A percentile compares a stretch with the other conserved stretches of the same genome.
Conservation (phyloP, 768 basidiomycete genomes). For the Trametes maxima region DNA sequence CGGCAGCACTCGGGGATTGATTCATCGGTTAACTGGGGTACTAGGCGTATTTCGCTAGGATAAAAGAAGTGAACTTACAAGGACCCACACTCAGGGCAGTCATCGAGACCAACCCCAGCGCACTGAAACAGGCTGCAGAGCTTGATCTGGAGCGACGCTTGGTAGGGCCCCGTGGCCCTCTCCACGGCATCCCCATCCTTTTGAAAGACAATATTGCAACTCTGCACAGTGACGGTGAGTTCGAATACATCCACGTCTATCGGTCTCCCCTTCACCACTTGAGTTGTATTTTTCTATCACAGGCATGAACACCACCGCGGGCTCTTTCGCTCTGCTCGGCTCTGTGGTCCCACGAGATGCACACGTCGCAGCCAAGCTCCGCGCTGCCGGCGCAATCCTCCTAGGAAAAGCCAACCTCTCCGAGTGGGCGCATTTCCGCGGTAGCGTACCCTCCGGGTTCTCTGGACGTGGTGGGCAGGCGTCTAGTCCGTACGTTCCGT, state of each 20-base stretch:
- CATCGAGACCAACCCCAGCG: slow-evolving; percentile 57
- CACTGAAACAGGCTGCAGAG: slow-evolving; percentile 51
- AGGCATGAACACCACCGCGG: slow-evolving; percentile 44
- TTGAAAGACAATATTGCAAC: slow-evolving; percentile 44
- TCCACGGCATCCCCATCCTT: slow-evolving; percentile 42
- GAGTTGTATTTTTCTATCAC: not conserved
- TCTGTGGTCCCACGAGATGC: slow-evolving; percentile 40
- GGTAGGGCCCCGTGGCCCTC: slow-evolving; percentile 25
- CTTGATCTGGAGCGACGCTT: slow-evolving; percentile 27
- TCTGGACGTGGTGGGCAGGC: slow-evolving; percentile 51
- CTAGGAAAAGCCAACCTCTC: slow-evolving; percentile 47
- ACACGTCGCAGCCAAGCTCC: slow-evolving; percentile 34
- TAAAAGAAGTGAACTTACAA: slow-evolving; percentile 67
- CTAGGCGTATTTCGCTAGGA: slow-evolving; percentile 67
- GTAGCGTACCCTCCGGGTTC: slow-evolving; percentile 43
- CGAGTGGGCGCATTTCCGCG: slow-evolving; percentile 50
- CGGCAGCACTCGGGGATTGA: not conserved
- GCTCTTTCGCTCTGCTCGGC: slow-evolving; percentile 37
- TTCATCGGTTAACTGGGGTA: not conserved
- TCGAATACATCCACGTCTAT: too few species aligned
- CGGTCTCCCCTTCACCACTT: too few species aligned
- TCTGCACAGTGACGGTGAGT: slow-evolving; percentile 35
- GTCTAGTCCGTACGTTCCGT: slow-evolving; percentile 45
- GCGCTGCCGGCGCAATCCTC: slow-evolving; percentile 42
- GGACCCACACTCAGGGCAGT: slow-evolving; percentile 61